Base-by-base conservation (phyloP, 768 basidiomycete genomes). In the Cubamyces sp. region DNA sequence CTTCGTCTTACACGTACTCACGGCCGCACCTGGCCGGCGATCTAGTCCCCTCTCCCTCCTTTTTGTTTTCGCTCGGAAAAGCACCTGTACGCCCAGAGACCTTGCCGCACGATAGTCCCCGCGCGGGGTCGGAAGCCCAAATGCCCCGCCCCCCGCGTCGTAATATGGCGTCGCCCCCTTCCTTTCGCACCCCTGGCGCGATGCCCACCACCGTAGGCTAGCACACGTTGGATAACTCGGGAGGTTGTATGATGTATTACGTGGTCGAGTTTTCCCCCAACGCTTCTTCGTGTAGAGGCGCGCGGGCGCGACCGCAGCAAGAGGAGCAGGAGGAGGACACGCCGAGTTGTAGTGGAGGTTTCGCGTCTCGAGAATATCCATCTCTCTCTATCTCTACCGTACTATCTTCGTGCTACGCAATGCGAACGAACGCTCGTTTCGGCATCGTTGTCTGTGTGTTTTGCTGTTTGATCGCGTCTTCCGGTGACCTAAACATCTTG, bases 1-100 rank as follows among this genome's bases (percentile, higher is more conserved):
- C 28, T 64, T 64, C 62, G 62, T 64, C 62, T 59, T 64, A 64
- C 62, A 59, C 57, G 57, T 59, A 64, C 41, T 21, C 40, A 28
- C 25, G 28, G 48, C 57, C 28, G 28, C 49, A 16, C 23, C 30
- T 41, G 8, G 25, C 45, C 57, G 21, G 52, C 62, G 56, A 25
- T 39, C 46, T 58, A 47, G 25, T 45, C 52, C 62, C 52, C 30
- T 49, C 46, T 49, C 40, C 25, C 37, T 18, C 42, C 21, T 26
- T 16, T 15, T 43, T 26, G 21, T 19, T 40, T 16, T 21, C 43
- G 43, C 43, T 23, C 18, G 26, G 40, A 23, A 19, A 40, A 34
- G 34, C 45, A 8, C 25, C 37, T 42, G 25, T 46, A 23, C 52
- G 23, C 46, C 46, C 61, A 45, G 42, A 57, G 30, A 46, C 43